phyloP scores from a whole-genome alignment of 768 basidiomycete genomes.

The Udeniomyces megalosporus region DNA sequence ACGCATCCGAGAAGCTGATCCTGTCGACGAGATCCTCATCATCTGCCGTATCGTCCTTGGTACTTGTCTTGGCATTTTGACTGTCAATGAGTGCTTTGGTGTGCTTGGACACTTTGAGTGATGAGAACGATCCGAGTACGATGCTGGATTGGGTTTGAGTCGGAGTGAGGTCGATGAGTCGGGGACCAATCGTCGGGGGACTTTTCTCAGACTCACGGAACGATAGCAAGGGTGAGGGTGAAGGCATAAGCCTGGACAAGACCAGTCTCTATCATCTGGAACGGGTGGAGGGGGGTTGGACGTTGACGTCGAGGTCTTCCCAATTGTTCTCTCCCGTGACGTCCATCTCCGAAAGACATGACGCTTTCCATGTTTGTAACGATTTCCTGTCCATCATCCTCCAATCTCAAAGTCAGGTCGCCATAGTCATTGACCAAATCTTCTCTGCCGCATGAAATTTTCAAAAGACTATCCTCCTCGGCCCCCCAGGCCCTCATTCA shows the following conservation, averaged over 20 bases:
- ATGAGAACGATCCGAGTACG: constrained; percentile 8
- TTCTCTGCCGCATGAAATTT: background rate
- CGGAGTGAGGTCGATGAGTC: background rate
- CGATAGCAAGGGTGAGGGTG: constrained; percentile 3
- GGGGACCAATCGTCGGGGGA: no score
- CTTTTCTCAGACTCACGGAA: background rate
- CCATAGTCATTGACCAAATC: no score
- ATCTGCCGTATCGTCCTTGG: constrained; percentile 33
- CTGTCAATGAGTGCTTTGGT: background rate
- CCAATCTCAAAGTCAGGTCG: no score
- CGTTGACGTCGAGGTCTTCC: no score
- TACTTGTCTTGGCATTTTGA: background rate
- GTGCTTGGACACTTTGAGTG: background rate
- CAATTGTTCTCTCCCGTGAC: no score
- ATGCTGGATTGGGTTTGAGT: background rate
- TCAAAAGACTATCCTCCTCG: no score
- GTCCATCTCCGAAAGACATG: no score
- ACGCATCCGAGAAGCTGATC: constrained; percentile 27
- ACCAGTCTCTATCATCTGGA: constrained; percentile 6
- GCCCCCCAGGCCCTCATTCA: constrained; percentile 1
- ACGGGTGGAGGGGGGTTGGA: no score
- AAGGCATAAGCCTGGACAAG: constrained; percentile 8
- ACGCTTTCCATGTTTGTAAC: no score
- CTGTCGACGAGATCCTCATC: constrained; percentile 44
- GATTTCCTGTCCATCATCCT: no score